These are phyloP conservation scores for Lasiosphaeria ovina DNA, from an alignment of 495 filamentous ascomycete species.

Conservation along the genomic window DNA sequence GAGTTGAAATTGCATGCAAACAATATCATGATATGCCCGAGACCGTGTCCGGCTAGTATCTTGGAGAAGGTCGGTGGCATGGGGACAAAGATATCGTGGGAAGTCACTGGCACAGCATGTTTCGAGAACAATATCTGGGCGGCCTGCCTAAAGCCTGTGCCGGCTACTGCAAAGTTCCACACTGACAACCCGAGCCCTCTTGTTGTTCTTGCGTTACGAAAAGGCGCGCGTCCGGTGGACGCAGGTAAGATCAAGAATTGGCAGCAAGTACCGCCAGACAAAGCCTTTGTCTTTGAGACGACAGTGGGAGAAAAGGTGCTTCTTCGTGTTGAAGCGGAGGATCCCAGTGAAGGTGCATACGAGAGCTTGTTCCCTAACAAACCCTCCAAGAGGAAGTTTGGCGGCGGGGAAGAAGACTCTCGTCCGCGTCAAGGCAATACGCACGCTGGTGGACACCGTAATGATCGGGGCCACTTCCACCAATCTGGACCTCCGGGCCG, in stretches of 20 bases:
- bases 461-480: slow-evolving; percentile 9
- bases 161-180: slow-evolving; percentile 59
- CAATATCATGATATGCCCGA: slow-evolving; percentile 82
- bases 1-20: slow-evolving; percentile 85
- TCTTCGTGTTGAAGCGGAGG: slow-evolving; percentile 73
- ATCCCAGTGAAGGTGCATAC: slow-evolving; percentile 53
- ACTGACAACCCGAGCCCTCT: slow-evolving; percentile 71
- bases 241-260: slow-evolving; percentile 81
- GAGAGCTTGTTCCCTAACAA: slow-evolving; percentile 57
- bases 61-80: slow-evolving; percentile 82
- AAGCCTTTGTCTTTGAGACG: slow-evolving; percentile 68
- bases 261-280: slow-evolving; percentile 69
- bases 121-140: slow-evolving; percentile 86
- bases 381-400: slow-evolving; percentile 55
- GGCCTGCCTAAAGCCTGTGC: slow-evolving; percentile 70
- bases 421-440: slow-evolving; percentile 20
- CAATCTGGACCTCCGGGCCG: slow-evolving; percentile 8
- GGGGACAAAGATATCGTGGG: slow-evolving; percentile 76
- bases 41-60: slow-evolving; percentile 63
- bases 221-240: slow-evolving; percentile 72
- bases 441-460: slow-evolving; percentile 19
- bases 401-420: slow-evolving; percentile 49
- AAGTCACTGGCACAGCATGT: slow-evolving; percentile 70
- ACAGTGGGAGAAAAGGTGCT: slow-evolving; percentile 83
- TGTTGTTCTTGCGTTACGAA: slow-evolving; percentile 72